Percentiles rank a stretch among this genome's conserved stretches.
Evolutionary conservation across 371 early-diverging fungal species (phyloP).

Genomic region (Mortierella sp.): DNA sequence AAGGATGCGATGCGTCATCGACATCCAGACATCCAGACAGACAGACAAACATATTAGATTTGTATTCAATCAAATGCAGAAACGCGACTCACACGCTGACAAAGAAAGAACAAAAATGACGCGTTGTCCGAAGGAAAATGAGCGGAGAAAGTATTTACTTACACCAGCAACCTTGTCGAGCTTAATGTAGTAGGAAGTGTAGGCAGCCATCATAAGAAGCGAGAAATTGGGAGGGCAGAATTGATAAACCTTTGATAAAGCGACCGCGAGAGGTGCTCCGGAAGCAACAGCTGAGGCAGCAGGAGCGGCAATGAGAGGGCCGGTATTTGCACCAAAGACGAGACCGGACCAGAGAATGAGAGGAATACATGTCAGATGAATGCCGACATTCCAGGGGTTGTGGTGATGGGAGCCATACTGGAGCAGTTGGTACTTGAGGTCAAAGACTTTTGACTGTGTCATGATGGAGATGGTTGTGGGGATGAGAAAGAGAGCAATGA

Average conservation of each 20-base stretch:
- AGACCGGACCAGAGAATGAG: constrained; percentile 87
- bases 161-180: constrained; percentile 85
- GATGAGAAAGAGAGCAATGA: not conserved
- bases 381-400: constrained; percentile 80
- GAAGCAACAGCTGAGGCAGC: constrained; percentile 38
- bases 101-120: constrained; percentile 1
- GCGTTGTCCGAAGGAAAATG: not conserved
- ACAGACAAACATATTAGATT: no score
- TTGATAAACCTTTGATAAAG: constrained; percentile 44
- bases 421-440: constrained; percentile 81
- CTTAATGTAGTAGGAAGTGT: constrained; percentile 79
- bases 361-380: constrained; percentile 95
- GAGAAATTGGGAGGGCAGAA: constrained; percentile 68
- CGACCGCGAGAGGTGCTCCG: constrained; percentile 27
- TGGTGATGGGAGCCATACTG: constrained; percentile 87
- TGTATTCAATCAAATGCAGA: no score
- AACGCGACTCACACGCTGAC: no score
- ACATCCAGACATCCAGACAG: no score
- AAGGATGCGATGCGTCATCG: no score
- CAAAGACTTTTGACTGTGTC: constrained; percentile 61
- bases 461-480: constrained; percentile 6
- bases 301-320: constrained; percentile 62
- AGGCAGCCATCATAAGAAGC: constrained; percentile 67
- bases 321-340: constrained; percentile 71
- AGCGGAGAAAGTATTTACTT: not conserved